Percentiles rank a stretch among this genome's conserved stretches.
phyloP scores from a whole-genome alignment of 2,329 filamentous ascomycete genomes.

The Madurella fahalii region DNA sequence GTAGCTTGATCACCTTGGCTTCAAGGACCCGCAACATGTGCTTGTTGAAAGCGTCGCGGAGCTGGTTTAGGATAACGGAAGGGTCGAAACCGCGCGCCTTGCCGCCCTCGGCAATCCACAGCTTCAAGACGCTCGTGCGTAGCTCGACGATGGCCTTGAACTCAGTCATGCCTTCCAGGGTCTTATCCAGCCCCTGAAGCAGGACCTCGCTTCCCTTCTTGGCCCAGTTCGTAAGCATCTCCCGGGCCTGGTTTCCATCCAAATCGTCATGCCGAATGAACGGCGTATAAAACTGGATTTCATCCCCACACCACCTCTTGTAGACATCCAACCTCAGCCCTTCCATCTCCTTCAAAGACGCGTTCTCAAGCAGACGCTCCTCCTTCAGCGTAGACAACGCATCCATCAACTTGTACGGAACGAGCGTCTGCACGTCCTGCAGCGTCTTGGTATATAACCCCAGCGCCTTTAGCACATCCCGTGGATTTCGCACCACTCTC shows the following conservation, averaged over 20 bases:
- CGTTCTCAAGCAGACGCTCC: constrained; percentile 67
- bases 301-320: constrained; percentile 74
- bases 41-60: constrained; percentile 65
- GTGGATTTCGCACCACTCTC: constrained; percentile 34
- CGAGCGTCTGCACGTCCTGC: constrained; percentile 69
- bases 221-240: constrained; percentile 62
- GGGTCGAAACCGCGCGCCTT: constrained; percentile 64
- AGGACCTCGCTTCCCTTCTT: constrained; percentile 56
- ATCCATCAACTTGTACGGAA: constrained; percentile 68
- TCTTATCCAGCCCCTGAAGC: constrained; percentile 57
- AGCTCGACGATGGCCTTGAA: constrained; percentile 67
- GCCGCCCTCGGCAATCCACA: constrained; percentile 69
- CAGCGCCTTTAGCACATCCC: constrained; percentile 60
- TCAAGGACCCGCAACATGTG: constrained; percentile 62
- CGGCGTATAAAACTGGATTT: constrained; percentile 79
- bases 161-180: constrained; percentile 56
- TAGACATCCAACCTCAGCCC: constrained; percentile 74
- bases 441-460: constrained; percentile 73
- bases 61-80: constrained; percentile 61
- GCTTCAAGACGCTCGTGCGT: constrained; percentile 64
- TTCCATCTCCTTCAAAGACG: constrained; percentile 60
- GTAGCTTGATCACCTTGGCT: constrained; percentile 59
- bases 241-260: constrained; percentile 54
- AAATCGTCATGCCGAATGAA: constrained; percentile 81
- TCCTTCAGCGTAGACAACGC: constrained; percentile 66